Evolutionary conservation across 192 early-diverging fungal species (phyloP).

Genomic region (Pecoramyces ruminantium): DNA sequence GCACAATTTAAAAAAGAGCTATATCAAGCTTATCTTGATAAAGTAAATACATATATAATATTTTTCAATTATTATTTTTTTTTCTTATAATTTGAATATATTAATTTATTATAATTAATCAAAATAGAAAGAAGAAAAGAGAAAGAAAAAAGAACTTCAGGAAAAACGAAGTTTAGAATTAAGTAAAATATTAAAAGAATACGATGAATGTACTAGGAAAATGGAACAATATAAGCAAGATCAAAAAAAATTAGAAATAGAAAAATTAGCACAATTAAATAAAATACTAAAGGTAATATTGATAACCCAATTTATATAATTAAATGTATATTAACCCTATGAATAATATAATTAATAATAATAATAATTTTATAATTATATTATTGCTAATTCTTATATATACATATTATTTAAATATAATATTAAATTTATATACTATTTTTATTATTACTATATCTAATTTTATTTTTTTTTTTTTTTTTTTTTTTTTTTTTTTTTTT

Average conservation of each 20-base stretch:
- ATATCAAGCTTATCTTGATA: neutral
- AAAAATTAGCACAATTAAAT: neutral
- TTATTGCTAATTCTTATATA: too few species aligned
- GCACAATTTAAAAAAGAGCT: neutral
- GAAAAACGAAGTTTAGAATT: neutral
- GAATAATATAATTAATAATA: too few species aligned
- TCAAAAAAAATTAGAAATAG: neutral
- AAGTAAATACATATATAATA: neutral
- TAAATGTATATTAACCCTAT: too few species aligned
- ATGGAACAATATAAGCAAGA: neutral
- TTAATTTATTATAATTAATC: neutral
- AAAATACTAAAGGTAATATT: neutral
- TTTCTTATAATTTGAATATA: neutral
- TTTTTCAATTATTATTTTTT: neutral
- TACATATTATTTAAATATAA: too few species aligned
- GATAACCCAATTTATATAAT: too few species aligned
- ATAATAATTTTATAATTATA: too few species aligned
- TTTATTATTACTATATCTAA: too few species aligned
- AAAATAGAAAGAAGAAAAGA: neutral
- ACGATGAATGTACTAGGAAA: neutral
- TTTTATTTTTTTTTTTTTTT: too few species aligned
- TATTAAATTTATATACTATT: too few species aligned
- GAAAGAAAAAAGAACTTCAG: neutral
- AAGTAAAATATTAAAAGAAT: neutral
- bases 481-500: too few species aligned